phyloP scores from a whole-genome alignment of 2,329 filamentous ascomycete species.

The Cordyceps fumosorosea region DNA sequence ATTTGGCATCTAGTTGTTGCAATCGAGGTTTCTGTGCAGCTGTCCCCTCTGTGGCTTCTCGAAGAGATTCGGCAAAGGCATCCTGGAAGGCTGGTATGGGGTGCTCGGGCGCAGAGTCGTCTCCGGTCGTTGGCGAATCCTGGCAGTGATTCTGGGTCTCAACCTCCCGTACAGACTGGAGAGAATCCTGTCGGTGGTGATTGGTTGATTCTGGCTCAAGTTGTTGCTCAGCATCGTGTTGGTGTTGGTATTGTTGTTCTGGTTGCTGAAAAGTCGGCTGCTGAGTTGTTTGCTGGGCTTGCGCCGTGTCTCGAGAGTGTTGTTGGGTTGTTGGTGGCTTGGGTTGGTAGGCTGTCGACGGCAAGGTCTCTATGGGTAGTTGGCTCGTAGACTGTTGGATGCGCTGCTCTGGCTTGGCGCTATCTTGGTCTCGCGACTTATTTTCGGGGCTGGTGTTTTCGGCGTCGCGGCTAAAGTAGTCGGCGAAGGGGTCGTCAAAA shows the following conservation, averaged over 20 bases:
- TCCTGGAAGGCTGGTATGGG: constrained; percentile 71
- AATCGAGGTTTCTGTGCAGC: constrained; percentile 44
- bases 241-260: not conserved
- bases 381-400: not conserved
- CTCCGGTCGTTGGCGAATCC: not conserved
- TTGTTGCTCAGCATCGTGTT: not conserved
- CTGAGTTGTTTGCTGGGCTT: not conserved
- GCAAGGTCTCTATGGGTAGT: not conserved
- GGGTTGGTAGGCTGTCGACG: not conserved
- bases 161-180: not conserved
- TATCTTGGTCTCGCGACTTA: not conserved
- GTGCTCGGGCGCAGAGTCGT: constrained; percentile 36
- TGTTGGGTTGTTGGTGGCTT: not conserved
- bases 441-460: not conserved
- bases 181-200: not conserved
- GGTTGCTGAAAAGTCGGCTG: not conserved
- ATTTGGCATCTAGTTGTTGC: constrained; percentile 49
- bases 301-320: not conserved
- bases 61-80: constrained; percentile 75
- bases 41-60: constrained; percentile 56
- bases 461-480: not conserved
- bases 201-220: not conserved
- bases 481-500: constrained; percentile 1
- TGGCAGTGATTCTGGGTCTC: not conserved
- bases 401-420: not conserved